These are phyloP conservation scores for Cerioporus squamosus DNA, from an alignment of 1,284 basidiomycete genomes.

Conservation along the genomic window DNA sequence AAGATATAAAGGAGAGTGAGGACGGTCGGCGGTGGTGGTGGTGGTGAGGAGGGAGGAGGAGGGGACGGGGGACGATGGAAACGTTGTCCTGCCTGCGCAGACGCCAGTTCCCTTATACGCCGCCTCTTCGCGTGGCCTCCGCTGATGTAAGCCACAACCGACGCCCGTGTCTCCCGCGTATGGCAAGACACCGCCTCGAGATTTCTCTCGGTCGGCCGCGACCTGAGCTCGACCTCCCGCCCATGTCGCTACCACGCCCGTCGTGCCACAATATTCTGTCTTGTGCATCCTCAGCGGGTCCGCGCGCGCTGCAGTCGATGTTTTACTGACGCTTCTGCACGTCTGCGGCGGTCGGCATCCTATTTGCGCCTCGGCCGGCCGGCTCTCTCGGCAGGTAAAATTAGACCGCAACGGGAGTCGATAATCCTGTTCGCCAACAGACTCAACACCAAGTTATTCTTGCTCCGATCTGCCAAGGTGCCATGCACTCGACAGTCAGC, in stretches of 20 bases:
- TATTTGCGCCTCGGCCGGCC: neutral
- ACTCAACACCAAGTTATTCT: too few relatives aligned
- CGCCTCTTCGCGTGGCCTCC: slow-evolving; percentile 9
- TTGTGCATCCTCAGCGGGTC: neutral
- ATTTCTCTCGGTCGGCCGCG: slow-evolving; percentile 22
- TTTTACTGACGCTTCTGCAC: neutral
- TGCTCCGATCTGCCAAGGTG: too few relatives aligned
- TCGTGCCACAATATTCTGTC: slow-evolving; percentile 5
- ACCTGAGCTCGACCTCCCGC: slow-evolving; percentile 17
- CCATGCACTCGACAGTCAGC: too few relatives aligned
- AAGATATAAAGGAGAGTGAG: slow-evolving; percentile 31
- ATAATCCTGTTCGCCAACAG: too few relatives aligned
- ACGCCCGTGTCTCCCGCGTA: neutral
- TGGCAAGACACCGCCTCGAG: slow-evolving; percentile 7
- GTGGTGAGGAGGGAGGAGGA: slow-evolving; percentile 15
- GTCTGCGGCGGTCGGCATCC: neutral
- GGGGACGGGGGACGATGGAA: slow-evolving; percentile 15
- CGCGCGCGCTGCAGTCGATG: slow-evolving; percentile 4
- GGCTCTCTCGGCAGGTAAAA: slow-evolving; percentile 6
- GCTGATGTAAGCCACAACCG: slow-evolving; percentile 11
- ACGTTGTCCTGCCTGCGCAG: slow-evolving; percentile 13
- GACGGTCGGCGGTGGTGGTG: slow-evolving; percentile 13
- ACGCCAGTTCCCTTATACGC: slow-evolving; percentile 22
- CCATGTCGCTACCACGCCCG: too few relatives aligned
- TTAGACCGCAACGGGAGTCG: slow-evolving; percentile 8